Base-by-base conservation (phyloP, 176 grass and related monocot genomes). In the Tuctoria greenei region DNA sequence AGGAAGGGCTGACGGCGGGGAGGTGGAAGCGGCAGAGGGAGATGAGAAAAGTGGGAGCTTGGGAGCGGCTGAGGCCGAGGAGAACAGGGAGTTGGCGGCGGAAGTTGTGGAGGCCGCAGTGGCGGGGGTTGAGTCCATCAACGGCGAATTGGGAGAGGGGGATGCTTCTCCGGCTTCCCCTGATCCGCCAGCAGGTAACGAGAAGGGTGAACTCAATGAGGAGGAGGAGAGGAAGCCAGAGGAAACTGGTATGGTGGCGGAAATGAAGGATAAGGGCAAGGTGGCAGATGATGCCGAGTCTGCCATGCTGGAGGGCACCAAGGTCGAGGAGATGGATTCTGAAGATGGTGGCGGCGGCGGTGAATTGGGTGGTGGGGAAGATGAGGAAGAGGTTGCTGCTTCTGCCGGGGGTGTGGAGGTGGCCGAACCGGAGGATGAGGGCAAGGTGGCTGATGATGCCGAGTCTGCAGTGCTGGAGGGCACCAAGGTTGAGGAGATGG, bases 121-220 rank as follows among this genome's bases (percentile, higher is more conserved):
- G 0, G 1, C 4, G 10, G 40, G 0, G 7, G 44, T 25, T 1
- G 61, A 39, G 12, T 24, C 44, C 26, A 45, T 71, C 31, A 74
- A 74, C 16, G 61, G 20, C 44, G 51, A 79, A 82, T 90, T 79
- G 38, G 77, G 12, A 24, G 57, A 74, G 17, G 63, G 20, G 26
- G 72, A 23, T 35, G 61, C 76, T 85, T 82, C 63, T 78, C 20
- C 34, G 41, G 39, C 16, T 51, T 23, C 47, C 74, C 40, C 8
- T 1, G 67, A 69, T 79, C 72, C 63, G 11, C 17, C 10, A 4
- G 66, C 60, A 61, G 72, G 40, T 51, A 80, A 75, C 28, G 60
- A 41, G 27, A 73, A 43, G 77, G 75, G 56, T 26, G 79, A 69
- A 52, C 59, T 51, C 73, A 8, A 3, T 1, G 65, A 77, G 39